phyloP scores from a whole-genome alignment of 169 alveolate genomes.

The Cryptosporidium sp. region DNA sequence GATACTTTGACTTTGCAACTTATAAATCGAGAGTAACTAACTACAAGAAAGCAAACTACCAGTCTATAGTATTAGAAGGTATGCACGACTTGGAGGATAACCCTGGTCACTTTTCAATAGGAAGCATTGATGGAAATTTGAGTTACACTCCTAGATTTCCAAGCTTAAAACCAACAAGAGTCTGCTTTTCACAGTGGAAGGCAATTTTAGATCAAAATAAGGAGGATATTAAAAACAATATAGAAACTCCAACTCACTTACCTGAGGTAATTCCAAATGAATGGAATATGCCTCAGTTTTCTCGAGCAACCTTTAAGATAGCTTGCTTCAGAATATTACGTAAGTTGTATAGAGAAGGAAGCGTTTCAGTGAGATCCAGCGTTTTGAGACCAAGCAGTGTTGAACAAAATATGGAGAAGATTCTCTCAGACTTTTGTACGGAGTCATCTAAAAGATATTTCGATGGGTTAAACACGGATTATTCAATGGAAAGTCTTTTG shows the following conservation, averaged over 20 bases:
- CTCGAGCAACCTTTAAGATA: constrained; percentile 62
- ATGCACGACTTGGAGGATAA: constrained; percentile 32
- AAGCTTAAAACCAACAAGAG: constrained; percentile 48
- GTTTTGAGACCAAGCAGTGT: background rate
- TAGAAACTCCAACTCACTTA: constrained; percentile 68
- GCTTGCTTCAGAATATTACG: constrained; percentile 61
- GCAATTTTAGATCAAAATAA: constrained; percentile 67
- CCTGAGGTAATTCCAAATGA: constrained; percentile 70
- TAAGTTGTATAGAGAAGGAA: constrained; percentile 41
- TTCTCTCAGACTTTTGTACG: constrained; percentile 38
- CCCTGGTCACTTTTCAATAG: constrained; percentile 66
- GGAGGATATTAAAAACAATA: constrained; percentile 53
- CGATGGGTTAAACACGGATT: constrained; percentile 29
- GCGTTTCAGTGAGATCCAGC: constrained; percentile 37
- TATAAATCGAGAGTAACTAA: constrained; percentile 51
- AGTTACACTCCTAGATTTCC: constrained; percentile 69
- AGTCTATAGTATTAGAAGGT: constrained; percentile 28
- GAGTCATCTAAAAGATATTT: constrained; percentile 52
- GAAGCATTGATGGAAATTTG: constrained; percentile 38
- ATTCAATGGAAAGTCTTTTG: constrained; percentile 29
- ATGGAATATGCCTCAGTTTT: constrained; percentile 75
- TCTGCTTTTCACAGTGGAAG: constrained; percentile 48
- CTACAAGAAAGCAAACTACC: constrained; percentile 40
- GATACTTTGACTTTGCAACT: constrained; percentile 47
- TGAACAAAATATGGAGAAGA: constrained; percentile 57